Evolutionary conservation across 2,329 filamentous ascomycete genomes (phyloP), one percentile per base, ranked within the genome.

Genomic region (Bretziella fagacearum): DNA sequence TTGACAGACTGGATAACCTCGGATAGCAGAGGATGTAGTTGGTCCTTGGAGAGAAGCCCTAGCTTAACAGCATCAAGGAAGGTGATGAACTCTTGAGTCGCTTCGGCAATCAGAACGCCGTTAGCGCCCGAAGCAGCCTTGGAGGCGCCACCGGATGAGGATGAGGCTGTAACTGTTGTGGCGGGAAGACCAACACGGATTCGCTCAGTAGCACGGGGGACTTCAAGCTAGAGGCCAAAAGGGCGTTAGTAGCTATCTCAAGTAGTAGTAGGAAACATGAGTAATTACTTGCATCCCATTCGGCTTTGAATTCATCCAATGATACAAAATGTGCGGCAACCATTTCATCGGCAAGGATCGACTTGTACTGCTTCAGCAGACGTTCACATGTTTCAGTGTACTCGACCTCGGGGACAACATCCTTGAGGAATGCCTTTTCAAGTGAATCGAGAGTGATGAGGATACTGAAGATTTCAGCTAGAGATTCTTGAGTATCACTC

Each of bases 51-150:
- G 8, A 93, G 70, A 57, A 96, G 77, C 37, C 89, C 87, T 47
- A 98, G 76, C 59, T 87, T 87, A 56, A 98, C 73, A 13, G 91
- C 93, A 59, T 98, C 91, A 45, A 98, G 74, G 59, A 98, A 89
- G 0, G 91, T 98, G 62, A 98, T 98, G 62, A 98, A 98, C 61
- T 95, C 93, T 62, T 98, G 87, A 1, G 89, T 96, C 1, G 91
- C 91, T 53, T 89, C 80, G 35, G 93, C 68, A 50, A 96, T 93
- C 29, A 95, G 63, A 2, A 76, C 67, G 7, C 76, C 74, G 52
- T 70, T 73, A 29, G 70, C 68, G 10, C 27, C 40, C 11, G 25
- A 29, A 13, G 65, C 62, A 47, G 59, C 66, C 40, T 61, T 57
- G 10, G 32, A 26, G 10, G 29, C 18, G 13, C 66, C 61, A 2